Evolutionary conservation across 2,329 filamentous ascomycete species (phyloP), one percentile per base, ranked within the genome.

Genomic region (Paracorniculantispora psalliotae): DNA sequence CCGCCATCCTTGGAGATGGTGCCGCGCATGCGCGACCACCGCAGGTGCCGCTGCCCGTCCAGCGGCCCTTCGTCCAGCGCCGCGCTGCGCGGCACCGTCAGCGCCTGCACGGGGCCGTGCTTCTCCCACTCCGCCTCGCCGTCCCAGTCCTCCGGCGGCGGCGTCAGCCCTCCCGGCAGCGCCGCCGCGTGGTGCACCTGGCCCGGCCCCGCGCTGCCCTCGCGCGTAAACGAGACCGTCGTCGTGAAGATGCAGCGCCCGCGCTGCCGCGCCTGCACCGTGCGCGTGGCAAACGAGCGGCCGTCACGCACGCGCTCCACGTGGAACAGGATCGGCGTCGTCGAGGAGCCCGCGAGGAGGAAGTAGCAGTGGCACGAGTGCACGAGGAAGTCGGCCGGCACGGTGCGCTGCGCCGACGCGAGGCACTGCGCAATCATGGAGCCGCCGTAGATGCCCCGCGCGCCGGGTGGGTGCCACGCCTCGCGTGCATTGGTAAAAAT

Each of bases 321-420:
- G 71, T 97, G 91, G 77, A 96, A 97, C 62, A 97, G 81, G 64
- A 97, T 89, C 33, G 94, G 93, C 19, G 94, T 88, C 61, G 89
- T 85, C 13, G 85, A 81, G 69, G 93, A 90, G 28, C 94, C 94
- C 4, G 93, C 92, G 2, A 97, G 86, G 35, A 99, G 87, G 73
- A 99, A 99, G 79, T 97, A 99, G 83, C 94, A 97, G 81, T 99
- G 94, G 89, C 96, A 97, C 70, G 89, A 93, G 79, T 99, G 94
- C 52, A 94, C 86, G 61, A 87, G 83, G 74, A 96, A 97, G 70
- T 90, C 81, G 26, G 79, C 72, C 0, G 89, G 88, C 2, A 99
- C 90, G 9, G 94, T 99, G 69, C 86, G 85, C 73, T 96, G 92
- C 25, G 91, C 94, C 2, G 94, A 91, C 48, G 89, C 83, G 26